Conservation (phyloP, 106 monocot genomes). For the Agapanthus africanus region DNA sequence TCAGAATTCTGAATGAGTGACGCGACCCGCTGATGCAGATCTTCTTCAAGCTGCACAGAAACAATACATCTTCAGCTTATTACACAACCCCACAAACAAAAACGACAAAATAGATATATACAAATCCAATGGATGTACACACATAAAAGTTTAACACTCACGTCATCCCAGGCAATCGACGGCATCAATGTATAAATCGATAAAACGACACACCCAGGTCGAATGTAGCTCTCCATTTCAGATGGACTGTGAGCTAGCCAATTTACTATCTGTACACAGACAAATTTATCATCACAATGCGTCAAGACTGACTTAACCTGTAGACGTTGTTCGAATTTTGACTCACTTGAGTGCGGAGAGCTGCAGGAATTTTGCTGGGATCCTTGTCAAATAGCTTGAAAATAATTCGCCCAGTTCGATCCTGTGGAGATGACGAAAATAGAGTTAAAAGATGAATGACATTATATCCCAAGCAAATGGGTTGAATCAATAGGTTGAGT, state of each 20-base stretch:
- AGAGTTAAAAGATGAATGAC: background rate
- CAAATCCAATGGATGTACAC: background rate
- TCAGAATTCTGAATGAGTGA: conserved; percentile 51
- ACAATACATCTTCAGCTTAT: background rate
- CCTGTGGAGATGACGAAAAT: conserved; percentile 32
- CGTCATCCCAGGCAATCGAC: conserved; percentile 67
- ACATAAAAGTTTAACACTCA: conserved; percentile 15
- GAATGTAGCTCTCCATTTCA: conserved; percentile 95
- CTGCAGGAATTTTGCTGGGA: conserved; percentile 70
- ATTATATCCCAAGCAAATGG: too few relatives aligned
- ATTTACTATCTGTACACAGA: conserved; percentile 57
- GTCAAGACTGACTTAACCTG: too few relatives aligned
- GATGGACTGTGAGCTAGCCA: conserved; percentile 91
- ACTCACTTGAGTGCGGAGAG: conserved; percentile 56
- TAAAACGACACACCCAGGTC: conserved; percentile 91
- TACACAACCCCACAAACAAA: too few relatives aligned
- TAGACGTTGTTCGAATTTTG: too few relatives aligned
- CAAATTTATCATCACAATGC: too few relatives aligned
- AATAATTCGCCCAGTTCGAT: conserved; percentile 79
- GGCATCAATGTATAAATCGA: conserved; percentile 85
- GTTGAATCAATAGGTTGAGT: too few relatives aligned
- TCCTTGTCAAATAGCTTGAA: conserved; percentile 96
- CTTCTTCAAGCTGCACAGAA: conserved; percentile 66
- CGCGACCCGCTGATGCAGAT: conserved; percentile 52
- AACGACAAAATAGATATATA: too few relatives aligned